Base-by-base conservation (phyloP, 352 stramenopile genomes). In the Peronospora farinosa region DNA sequence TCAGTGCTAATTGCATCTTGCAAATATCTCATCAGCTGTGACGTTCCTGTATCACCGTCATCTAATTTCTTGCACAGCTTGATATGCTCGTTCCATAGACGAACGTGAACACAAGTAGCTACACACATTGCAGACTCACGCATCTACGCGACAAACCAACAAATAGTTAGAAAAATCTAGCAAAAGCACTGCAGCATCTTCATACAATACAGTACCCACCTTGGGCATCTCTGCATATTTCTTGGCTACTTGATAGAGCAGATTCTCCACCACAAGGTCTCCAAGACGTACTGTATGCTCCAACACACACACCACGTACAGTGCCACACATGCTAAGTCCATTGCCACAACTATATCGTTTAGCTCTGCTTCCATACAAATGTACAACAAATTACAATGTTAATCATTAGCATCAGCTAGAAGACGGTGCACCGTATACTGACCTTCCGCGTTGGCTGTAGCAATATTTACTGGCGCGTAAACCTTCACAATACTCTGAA, bases 191-290 rank as follows among this genome's bases (percentile, higher is more conserved):
- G 2, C 25, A 32, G 5, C n/a, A 25, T 28, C 11, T 32, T 3
- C 7, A 46, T 23, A 9, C 28, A 38, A 37, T 16, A 10, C 8
- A 25, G 41, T 50, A 54, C 65, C 25, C 39, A 79, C 77, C 27
- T 65, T 46, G 8, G 72, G 65, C 7, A 83, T 70, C 21, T 87
- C 77, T 0, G 62, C 53, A 42, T 77, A 80, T 37, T 84, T 87
- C 62, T 91, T 91, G 27, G 77, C 63, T 10, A 88, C 66, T 63
- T 91, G 79, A 31, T 91, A 91, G 10, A 91, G 63, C 63, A 91
- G 61, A 52, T 87, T 91, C 40, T 88, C 79, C 17, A 84, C 17
- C 41, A 88, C 77, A 28, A 87, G 59, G 17, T 87, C 77, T 19
- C 66, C 65, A 10, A 91, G 54, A 12, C 59, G 63, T 16, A 81